phyloP scores from a whole-genome alignment of 1,284 basidiomycete species.

The Cystobasidium slooffiae region DNA sequence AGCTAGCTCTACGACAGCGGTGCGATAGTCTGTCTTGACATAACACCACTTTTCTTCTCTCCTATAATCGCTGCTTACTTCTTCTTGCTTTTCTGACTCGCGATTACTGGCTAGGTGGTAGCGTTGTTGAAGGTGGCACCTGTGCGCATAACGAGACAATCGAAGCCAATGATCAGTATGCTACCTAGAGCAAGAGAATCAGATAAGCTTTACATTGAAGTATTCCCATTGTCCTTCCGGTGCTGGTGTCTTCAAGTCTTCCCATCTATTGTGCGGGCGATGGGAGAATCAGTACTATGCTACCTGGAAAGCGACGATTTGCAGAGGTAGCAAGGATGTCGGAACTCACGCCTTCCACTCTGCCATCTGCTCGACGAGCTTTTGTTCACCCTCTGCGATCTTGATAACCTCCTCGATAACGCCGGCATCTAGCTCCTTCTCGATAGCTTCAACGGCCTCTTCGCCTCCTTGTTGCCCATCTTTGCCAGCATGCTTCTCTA shows the following conservation, averaged over 20 bases:
- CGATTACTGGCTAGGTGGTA: constrained; percentile 12
- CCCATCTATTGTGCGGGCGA: constrained; percentile 68
- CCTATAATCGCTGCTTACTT: not conserved
- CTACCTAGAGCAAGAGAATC: not conserved
- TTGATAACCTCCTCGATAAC: constrained; percentile 82
- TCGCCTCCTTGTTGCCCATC: constrained; percentile 62
- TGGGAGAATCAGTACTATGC: not conserved
- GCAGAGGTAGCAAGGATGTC: not conserved
- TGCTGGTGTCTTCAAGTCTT: constrained; percentile 79
- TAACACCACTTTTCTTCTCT: not conserved
- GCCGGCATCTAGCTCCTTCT: constrained; percentile 74
- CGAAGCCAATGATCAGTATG: not conserved
- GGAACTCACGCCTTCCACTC: constrained; percentile 94
- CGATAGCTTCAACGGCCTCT: constrained; percentile 66
- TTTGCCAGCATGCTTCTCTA: constrained; percentile 61
- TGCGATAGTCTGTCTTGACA: too few relatives aligned
- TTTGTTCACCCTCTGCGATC: constrained; percentile 81
- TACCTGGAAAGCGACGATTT: not conserved
- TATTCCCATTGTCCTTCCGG: constrained; percentile 85
- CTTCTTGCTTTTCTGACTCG: not conserved
- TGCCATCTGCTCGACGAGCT: constrained; percentile 78
- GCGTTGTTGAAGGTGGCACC: constrained; percentile 18
- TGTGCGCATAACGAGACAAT: not conserved
- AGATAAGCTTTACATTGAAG: constrained; percentile 56
- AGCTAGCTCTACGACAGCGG: too few relatives aligned